Evolutionary conservation across 306 rosid genomes (phyloP).

Genomic region (Mimosa bimucronata): DNA sequence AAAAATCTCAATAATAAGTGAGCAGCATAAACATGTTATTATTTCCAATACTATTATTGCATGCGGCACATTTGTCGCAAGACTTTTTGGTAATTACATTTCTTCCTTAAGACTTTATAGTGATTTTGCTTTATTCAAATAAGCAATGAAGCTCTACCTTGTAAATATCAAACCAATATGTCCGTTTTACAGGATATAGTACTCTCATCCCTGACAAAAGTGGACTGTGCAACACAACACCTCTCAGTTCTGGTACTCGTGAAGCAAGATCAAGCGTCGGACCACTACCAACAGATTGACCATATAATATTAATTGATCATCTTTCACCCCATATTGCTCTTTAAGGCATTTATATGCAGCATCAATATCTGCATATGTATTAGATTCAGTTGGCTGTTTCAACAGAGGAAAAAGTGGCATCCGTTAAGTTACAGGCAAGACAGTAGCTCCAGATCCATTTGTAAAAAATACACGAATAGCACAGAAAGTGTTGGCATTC

Average conservation of each 20-base stretch:
- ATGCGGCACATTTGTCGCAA: no score
- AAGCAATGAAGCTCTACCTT: slow-evolving; percentile 54
- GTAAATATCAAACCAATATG: slow-evolving; percentile 95
- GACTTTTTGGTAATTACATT: no score
- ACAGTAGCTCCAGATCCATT: slow-evolving; percentile 17
- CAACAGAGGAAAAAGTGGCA: slow-evolving; percentile 45
- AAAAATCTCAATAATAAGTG: no score
- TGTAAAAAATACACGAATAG: background rate
- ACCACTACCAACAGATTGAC: slow-evolving; percentile 97
- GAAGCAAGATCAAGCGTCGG: slow-evolving; percentile 94
- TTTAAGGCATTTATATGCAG: slow-evolving; percentile 87
- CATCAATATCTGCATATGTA: slow-evolving; percentile 92
- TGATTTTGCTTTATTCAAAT: slow-evolving; percentile 1
- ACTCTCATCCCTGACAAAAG: slow-evolving; percentile 91
- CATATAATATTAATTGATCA: slow-evolving; percentile 83
- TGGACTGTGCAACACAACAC: slow-evolving; percentile 88
- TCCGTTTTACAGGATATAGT: slow-evolving; percentile 81
- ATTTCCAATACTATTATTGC: no score
- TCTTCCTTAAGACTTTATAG: no score
- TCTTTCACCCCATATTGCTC: slow-evolving; percentile 84
- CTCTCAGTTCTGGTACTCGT: slow-evolving; percentile 68
- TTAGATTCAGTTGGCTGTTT: slow-evolving; percentile 93
- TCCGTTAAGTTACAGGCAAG: slow-evolving; percentile 36
- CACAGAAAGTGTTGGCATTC: background rate
- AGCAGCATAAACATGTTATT: no score